Percentiles rank a stretch among this genome's conserved stretches.
These are phyloP conservation scores for Ochromonas danica DNA, from an alignment of 108 stramenopile genomes.

Conservation along the genomic window DNA sequence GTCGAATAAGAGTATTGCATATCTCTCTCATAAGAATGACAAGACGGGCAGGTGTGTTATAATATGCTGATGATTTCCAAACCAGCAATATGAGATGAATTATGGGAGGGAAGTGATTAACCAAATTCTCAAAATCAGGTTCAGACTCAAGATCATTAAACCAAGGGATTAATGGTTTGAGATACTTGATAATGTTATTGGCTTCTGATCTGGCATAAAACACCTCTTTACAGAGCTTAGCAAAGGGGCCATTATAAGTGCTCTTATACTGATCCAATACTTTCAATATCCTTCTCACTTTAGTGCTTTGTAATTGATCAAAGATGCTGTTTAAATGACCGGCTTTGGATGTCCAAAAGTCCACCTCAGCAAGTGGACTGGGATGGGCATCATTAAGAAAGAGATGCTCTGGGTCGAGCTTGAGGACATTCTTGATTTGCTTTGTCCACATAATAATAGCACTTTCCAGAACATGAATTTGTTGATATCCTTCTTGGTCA, in stretches of 20 bases:
- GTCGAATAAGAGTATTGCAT: slow-evolving; percentile 45
- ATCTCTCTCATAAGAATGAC: slow-evolving; percentile 54
- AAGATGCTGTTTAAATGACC: slow-evolving; percentile 55
- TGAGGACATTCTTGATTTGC: slow-evolving; percentile 58
- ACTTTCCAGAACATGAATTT: slow-evolving; percentile 55
- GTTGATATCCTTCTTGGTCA: slow-evolving; percentile 31
- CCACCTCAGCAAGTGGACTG: slow-evolving; percentile 56
- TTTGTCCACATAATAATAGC: slow-evolving; percentile 65
- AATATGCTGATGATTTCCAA: slow-evolving; percentile 49
- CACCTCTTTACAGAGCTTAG: slow-evolving; percentile 62
- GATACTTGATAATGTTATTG: slow-evolving; percentile 53
- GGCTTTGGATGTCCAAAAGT: slow-evolving; percentile 56
- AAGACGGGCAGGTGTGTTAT: slow-evolving; percentile 49
- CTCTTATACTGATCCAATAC: slow-evolving; percentile 52
- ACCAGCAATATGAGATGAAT: slow-evolving; percentile 50
- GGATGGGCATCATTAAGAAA: slow-evolving; percentile 41
- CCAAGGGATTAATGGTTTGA: slow-evolving; percentile 55
- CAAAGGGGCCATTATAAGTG: slow-evolving; percentile 63
- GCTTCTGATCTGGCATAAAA: slow-evolving; percentile 60
- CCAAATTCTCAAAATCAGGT: slow-evolving; percentile 32
- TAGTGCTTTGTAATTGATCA: slow-evolving; percentile 53
- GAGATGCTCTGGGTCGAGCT: slow-evolving; percentile 50
- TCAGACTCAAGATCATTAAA: slow-evolving; percentile 43
- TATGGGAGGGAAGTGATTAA: slow-evolving; percentile 39
- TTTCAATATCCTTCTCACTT: slow-evolving; percentile 50